Evolutionary conservation across 2,329 filamentous ascomycete species (phyloP).

Genomic region (Botrytis fragariae): DNA sequence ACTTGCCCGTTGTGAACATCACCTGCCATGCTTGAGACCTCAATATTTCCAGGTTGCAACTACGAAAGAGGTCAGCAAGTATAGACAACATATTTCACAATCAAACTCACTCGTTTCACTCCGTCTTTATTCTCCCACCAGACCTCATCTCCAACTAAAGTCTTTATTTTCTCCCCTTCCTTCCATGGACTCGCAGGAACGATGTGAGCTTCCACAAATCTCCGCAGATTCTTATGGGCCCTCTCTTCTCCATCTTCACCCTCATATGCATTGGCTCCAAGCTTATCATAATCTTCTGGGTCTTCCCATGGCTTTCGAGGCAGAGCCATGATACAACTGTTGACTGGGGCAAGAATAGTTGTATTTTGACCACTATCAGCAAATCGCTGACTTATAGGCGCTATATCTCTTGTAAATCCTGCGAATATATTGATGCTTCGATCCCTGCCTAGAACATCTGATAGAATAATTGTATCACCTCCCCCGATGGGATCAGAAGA

Average conservation of each 20-base stretch:
- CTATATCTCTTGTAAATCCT: constrained; percentile 72
- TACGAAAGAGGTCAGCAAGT: constrained; percentile 36
- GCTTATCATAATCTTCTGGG: constrained; percentile 64
- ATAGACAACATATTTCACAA: neutral
- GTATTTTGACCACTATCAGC: constrained; percentile 66
- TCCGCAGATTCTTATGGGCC: constrained; percentile 70
- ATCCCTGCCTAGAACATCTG: constrained; percentile 79
- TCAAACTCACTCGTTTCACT: constrained; percentile 58
- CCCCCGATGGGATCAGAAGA: constrained; percentile 30
- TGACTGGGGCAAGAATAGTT: constrained; percentile 84
- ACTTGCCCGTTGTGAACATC: constrained; percentile 86
- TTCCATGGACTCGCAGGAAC: constrained; percentile 74
- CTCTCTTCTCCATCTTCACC: constrained; percentile 72
- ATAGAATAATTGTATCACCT: constrained; percentile 62
- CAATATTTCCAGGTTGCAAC: constrained; percentile 77
- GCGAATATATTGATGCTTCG: constrained; percentile 82
- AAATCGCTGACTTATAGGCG: constrained; percentile 65
- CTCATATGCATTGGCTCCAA: constrained; percentile 71
- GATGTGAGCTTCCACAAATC: constrained; percentile 85
- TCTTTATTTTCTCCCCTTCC: constrained; percentile 62
- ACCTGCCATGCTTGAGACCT: constrained; percentile 71
- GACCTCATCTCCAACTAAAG: constrained; percentile 64
- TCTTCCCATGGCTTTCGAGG: constrained; percentile 87
- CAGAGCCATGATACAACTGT: constrained; percentile 63
- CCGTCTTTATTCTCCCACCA: constrained; percentile 79